A percentile compares a stretch with the other conserved stretches of the same genome.
Evolutionary conservation across 306 rosid species (phyloP).

Genomic region (Dryas alaskensis): DNA sequence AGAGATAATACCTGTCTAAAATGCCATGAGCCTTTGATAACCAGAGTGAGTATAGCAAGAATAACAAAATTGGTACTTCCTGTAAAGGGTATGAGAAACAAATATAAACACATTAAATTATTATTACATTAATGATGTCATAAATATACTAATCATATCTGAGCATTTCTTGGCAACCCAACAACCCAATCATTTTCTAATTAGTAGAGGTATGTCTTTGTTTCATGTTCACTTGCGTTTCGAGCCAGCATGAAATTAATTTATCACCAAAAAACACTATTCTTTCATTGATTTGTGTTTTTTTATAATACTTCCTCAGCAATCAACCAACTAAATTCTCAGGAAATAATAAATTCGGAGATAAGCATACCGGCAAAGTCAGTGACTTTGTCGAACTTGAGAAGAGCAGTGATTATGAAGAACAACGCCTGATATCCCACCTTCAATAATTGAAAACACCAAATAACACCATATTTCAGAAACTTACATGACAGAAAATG

Average conservation of each 20-base stretch:
- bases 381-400: conserved; percentile 89
- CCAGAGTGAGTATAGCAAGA: conserved; percentile 67
- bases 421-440: conserved; percentile 69
- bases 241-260: not conserved
- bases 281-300: not conserved
- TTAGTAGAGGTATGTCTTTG: not conserved
- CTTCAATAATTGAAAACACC: conserved; percentile 35
- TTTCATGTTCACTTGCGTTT: too few species aligned
- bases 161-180: conserved; percentile 5
- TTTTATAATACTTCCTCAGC: not conserved
- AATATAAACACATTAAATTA: conserved; percentile 2
- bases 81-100: conserved; percentile 22
- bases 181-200: not conserved
- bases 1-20: conserved; percentile 70
- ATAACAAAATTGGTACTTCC: conserved; percentile 93
- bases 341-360: not conserved
- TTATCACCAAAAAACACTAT: not conserved
- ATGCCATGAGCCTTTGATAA: conserved; percentile 69
- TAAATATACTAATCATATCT: not conserved
- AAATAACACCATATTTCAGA: not conserved
- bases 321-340: not conserved
- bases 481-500: not conserved
- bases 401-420: conserved; percentile 85
- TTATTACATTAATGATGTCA: not conserved
- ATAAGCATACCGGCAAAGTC: conserved; percentile 78